Percentiles rank a stretch among this genome's conserved stretches.
Evolutionary conservation across 2,329 filamentous ascomycete genomes (phyloP).

Genomic region (Penicillium capsulatum): DNA sequence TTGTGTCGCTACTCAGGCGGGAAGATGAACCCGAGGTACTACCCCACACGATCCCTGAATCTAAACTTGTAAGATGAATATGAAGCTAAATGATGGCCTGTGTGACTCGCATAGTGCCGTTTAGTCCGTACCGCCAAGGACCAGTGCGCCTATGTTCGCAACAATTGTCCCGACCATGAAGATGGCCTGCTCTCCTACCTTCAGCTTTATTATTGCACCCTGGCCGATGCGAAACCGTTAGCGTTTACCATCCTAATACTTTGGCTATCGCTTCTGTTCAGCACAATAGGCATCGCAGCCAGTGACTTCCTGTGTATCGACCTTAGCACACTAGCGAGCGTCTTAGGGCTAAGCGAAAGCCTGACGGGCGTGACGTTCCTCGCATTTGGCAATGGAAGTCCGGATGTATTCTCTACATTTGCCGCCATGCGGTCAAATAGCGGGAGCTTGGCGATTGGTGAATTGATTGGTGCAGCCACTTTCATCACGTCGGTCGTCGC

Average conservation of each 20-base stretch:
- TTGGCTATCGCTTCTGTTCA: conserved; percentile 89
- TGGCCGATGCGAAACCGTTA: conserved; percentile 64
- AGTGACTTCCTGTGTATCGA: conserved; percentile 99
- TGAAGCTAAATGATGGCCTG: conserved; percentile 14
- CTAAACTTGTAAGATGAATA: conserved; percentile 4
- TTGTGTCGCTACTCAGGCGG: conserved; percentile 16
- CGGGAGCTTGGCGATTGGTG: conserved; percentile 92
- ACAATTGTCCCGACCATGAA: conserved; percentile 82
- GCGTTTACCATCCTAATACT: conserved; percentile 73
- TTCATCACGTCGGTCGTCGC: conserved; percentile 97
- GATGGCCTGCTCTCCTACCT: conserved; percentile 87
- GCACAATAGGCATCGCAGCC: conserved; percentile 93
- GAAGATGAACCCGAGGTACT: conserved; percentile 29
- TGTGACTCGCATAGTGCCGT: conserved; percentile 57
- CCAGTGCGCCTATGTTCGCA: conserved; percentile 79
- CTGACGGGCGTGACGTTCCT: conserved; percentile 94
- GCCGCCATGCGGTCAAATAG: conserved; percentile 96
- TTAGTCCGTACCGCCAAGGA: conserved; percentile 72
- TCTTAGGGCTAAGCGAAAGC: conserved; percentile 91
- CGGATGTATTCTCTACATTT: conserved; percentile 97
- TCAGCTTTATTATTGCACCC: conserved; percentile 80
- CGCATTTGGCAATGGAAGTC: conserved; percentile 95
- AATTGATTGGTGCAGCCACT: conserved; percentile 87
- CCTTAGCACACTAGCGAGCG: conserved; percentile 81
- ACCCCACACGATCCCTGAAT: not conserved